A percentile compares a stretch with the other conserved stretches of the same genome.
phyloP scores from a whole-genome alignment of 2,329 filamentous ascomycete species.

The Fusarium illudens region DNA sequence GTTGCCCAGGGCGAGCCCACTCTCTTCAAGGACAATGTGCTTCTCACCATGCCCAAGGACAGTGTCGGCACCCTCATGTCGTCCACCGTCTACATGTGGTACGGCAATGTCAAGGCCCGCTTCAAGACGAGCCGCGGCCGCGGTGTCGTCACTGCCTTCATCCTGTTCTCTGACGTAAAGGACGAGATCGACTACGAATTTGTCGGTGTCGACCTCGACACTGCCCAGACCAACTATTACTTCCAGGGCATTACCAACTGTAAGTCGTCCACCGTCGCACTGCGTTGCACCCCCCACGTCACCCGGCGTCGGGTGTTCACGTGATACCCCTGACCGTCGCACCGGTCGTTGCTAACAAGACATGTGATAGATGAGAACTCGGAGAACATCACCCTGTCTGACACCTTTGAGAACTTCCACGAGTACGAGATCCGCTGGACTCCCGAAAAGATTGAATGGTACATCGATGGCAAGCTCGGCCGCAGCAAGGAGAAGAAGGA shows the following conservation, averaged over 20 bases:
- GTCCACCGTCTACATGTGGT: conserved; percentile 91
- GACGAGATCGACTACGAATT: conserved; percentile 99
- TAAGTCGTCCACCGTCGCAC: conserved; percentile 56
- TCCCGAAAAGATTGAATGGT: conserved; percentile 86
- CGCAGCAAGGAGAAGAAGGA: conserved; percentile 78
- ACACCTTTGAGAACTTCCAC: conserved; percentile 83
- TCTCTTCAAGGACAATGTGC: conserved; percentile 71
- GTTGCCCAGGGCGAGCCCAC: conserved; percentile 82
- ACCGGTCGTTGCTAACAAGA: conserved; percentile 17
- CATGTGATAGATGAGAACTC: conserved; percentile 72
- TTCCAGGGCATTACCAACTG: conserved; percentile 93
- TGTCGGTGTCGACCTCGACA: conserved; percentile 79
- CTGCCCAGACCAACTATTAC: conserved; percentile 95
- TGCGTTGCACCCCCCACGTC: conserved; percentile 1
- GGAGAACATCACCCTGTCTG: conserved; percentile 71
- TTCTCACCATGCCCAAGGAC: conserved; percentile 88
- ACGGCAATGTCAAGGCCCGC: conserved; percentile 87
- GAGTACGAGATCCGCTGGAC: conserved; percentile 95
- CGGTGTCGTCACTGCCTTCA: conserved; percentile 97
- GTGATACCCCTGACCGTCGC: conserved; percentile 4
- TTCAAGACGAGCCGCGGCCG: conserved; percentile 84
- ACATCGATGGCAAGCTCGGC: conserved; percentile 80
- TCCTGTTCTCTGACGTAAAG: conserved; percentile 93
- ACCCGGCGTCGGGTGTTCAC: conserved; percentile 4
- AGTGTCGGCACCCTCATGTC: conserved; percentile 89